Conservation (phyloP, 2,329 filamentous ascomycete genomes). For the Akanthomyces lecanii region DNA sequence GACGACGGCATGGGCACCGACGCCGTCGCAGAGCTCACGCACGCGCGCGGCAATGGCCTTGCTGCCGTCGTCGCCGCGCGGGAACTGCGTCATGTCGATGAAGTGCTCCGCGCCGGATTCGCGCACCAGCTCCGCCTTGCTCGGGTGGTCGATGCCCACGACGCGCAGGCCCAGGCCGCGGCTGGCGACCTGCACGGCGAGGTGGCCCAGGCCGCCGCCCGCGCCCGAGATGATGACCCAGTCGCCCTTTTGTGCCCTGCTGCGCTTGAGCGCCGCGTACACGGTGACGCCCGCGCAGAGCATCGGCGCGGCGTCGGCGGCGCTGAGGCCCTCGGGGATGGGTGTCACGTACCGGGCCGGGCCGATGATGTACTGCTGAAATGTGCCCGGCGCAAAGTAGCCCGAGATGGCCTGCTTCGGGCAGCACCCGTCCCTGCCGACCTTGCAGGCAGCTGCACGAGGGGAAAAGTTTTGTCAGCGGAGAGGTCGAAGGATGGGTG, state of each 20-base stretch:
- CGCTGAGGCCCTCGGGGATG: constrained; percentile 33
- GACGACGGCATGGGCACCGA: constrained; percentile 22
- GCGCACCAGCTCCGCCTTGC: constrained; percentile 24
- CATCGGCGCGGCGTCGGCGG: constrained; percentile 50
- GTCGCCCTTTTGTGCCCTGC: constrained; percentile 60
- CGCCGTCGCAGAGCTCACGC: constrained; percentile 20
- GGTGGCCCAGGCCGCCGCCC: constrained; percentile 64
- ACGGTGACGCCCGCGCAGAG: constrained; percentile 64
- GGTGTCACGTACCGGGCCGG: constrained; percentile 40
- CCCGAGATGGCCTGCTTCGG: constrained; percentile 25
- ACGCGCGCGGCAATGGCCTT: constrained; percentile 34
- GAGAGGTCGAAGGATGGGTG: neutral
- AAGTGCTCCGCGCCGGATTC: constrained; percentile 25
- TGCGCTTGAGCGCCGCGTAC: constrained; percentile 68
- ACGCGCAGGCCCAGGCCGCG: constrained; percentile 25
- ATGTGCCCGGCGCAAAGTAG: constrained; percentile 26
- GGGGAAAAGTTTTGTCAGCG: neutral
- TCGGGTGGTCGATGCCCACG: constrained; percentile 27
- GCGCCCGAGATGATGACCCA: constrained; percentile 71
- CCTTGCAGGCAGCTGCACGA: constrained; percentile 12
- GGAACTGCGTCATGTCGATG: constrained; percentile 43
- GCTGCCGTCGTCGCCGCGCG: constrained; percentile 29
- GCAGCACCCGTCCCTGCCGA: constrained; percentile 22
- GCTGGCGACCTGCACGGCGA: constrained; percentile 71
- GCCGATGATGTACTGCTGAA: constrained; percentile 24